Conservation (phyloP, 2,329 filamentous ascomycete genomes). For the Calonectria leucothoes region DNA sequence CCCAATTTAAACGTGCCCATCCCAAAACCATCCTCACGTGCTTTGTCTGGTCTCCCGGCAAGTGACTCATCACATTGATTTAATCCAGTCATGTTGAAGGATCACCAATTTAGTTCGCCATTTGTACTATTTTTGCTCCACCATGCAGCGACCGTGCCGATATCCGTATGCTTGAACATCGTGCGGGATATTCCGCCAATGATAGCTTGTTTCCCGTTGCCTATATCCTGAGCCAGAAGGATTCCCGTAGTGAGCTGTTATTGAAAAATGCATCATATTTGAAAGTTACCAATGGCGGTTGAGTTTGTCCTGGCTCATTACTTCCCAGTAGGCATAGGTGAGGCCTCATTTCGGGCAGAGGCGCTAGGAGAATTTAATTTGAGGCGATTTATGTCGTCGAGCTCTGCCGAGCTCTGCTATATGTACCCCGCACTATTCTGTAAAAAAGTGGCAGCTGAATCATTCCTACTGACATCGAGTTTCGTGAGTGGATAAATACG, state of each 20-base stretch:
- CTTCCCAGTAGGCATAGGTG: no score
- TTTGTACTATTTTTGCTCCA: neutral
- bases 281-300: neutral
- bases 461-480: no score
- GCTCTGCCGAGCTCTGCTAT: no score
- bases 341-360: neutral
- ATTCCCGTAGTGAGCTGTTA: neutral
- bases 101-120: neutral
- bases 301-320: no score
- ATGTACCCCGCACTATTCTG: neutral
- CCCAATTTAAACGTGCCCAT: neutral
- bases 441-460: no score
- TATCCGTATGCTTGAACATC: neutral
- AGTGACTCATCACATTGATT: neutral
- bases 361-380: neutral
- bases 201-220: neutral
- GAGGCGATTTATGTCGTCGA: neutral
- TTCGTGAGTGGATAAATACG: neutral
- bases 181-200: neutral
- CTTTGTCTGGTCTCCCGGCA: neutral
- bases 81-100: neutral
- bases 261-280: neutral
- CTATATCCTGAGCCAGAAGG: neutral
- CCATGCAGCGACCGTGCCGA: neutral
- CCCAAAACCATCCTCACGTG: neutral